Evolutionary conservation across 2,329 filamentous ascomycete genomes (phyloP), one percentile per base, ranked within the genome.

Genomic region (Nemania sp.): DNA sequence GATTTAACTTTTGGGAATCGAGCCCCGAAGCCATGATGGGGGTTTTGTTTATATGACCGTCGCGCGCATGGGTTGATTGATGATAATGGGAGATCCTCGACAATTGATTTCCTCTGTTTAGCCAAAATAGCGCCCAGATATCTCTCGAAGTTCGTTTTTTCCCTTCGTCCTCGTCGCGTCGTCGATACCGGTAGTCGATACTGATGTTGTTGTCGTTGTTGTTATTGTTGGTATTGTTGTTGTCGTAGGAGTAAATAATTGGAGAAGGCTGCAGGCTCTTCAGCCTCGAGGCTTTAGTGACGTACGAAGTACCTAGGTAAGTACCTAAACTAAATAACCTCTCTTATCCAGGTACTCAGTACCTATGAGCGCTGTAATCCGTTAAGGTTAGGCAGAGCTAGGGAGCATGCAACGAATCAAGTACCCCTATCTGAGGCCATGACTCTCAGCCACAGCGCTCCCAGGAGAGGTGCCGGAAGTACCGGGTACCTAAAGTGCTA

Each of bases 1-100:
- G 74, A 61, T 74, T 75, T 56, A 87, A 75, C 69, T 76, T 80
- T 70, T 83, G 73, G 60, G 71, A 73, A 67, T 86, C 82, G 43
- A 87, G 80, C 55, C 72, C 67, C 57, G 72, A 69, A 54, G 77
- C 68, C 80, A 82, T 83, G 64, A 45, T 71, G 54, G 7, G 25
- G 25, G 35, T 32, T 13, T n/a, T 52, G 18, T 55, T 32, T 25
- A 49, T 35, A 42, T 45, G 10, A 47, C 40, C 21, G 49, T 45
- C 25, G 34, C 47, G 32, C 20, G 48, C 43, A 60, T 54, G 29
- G 34, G 59, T 32, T 48, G 18, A 40, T 29, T 37, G 25, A n/a
- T 17, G 35, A 43, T 17, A 39, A 15, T 15, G 5, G 2, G 7
- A 5, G 39, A 34, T 46, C 40, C 21, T 39, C 15, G 37, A 37